phyloP scores from a whole-genome alignment of 2,329 filamentous ascomycete species.

The Talaromyces funiculosus region DNA sequence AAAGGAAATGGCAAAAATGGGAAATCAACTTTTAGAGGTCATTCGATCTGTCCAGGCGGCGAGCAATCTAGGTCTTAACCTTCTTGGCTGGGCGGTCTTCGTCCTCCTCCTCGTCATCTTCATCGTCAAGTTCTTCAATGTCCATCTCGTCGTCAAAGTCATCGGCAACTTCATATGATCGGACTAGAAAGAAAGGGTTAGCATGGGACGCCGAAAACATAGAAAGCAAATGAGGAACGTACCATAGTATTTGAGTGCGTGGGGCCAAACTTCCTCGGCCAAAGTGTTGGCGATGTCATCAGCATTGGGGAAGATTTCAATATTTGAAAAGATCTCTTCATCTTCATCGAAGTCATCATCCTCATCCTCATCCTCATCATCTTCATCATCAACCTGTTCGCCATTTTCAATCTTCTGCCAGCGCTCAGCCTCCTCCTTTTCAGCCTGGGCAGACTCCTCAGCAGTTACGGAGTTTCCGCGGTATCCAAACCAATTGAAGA shows the following conservation, averaged over 20 bases:
- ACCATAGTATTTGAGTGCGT: constrained; percentile 89
- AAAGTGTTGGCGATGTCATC: constrained; percentile 76
- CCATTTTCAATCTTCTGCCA: constrained; percentile 47
- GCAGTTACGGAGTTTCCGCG: constrained; percentile 63
- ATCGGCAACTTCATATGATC: constrained; percentile 64
- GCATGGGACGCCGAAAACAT: constrained; percentile 15
- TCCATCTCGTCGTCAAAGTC: constrained; percentile 54
- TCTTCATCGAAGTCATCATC: constrained; percentile 55
- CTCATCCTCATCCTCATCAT: constrained; percentile 41
- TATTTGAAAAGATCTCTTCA: constrained; percentile 58
- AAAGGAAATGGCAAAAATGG: background rate
- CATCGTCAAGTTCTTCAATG: constrained; percentile 58
- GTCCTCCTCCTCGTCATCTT: constrained; percentile 53
- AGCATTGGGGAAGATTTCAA: constrained; percentile 83
- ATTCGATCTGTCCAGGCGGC: background rate
- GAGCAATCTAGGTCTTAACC: constrained; percentile 18
- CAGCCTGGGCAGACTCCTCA: constrained; percentile 63
- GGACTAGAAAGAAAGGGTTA: constrained; percentile 49
- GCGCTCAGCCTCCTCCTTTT: constrained; percentile 56
- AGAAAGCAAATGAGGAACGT: too few species aligned
- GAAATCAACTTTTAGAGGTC: constrained; percentile 13
- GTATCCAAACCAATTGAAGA: constrained; percentile 88
- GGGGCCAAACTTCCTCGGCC: constrained; percentile 82
- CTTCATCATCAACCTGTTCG: constrained; percentile 44
- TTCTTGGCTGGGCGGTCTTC: constrained; percentile 46